Evolutionary conservation across 306 rosid genomes (phyloP), one percentile per base, ranked within the genome.

Genomic region (Rosa rugosa): DNA sequence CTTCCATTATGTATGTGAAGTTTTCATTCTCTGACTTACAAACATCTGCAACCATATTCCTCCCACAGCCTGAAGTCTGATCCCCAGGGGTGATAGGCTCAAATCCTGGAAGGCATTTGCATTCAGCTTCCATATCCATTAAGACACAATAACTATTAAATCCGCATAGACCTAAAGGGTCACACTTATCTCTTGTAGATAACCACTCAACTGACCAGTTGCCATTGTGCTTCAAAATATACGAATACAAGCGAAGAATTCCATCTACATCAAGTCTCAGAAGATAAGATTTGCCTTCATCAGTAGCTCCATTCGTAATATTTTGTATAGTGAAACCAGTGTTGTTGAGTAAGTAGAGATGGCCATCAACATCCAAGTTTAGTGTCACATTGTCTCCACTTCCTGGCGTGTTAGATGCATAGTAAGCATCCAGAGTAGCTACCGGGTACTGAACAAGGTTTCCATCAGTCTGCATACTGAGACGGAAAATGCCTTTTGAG

Each of bases 251-350:
- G 16, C 72, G 45, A 57, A 77, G 73, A 12, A 77, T 72, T 46
- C 85, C 85, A 72, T 82, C 85, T 0, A 46, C n/a, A 41, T 82
- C 81, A 46, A 82, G 41, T 44, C 75, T 77, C 81, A 77, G n/a
- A 1, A 77, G 75, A n/a, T 38, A 64, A 44, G 45, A 22, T 8
- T 17, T 66, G 5, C 23, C 45, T 12, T 45, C 31, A 64, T 64
- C 42, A 50, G 45, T 16, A 11, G 47, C 54, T 23, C 57, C 77
- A 0, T 72, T 4, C 0, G 82, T 80, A 5, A 84, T 5, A 38
- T 80, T 84, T 25, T 0, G 3, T 4, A 84, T 38, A 22, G 2
- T 71, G 9, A 51, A 0, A 25, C 40, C 70, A 10, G 63, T 77
- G 17, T 12, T 2, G 20, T 84, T 76, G 64, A 31, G 40, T 56